Evolutionary conservation across 139 green algal genomes (phyloP).

Genomic region (Marvania coccoides): DNA sequence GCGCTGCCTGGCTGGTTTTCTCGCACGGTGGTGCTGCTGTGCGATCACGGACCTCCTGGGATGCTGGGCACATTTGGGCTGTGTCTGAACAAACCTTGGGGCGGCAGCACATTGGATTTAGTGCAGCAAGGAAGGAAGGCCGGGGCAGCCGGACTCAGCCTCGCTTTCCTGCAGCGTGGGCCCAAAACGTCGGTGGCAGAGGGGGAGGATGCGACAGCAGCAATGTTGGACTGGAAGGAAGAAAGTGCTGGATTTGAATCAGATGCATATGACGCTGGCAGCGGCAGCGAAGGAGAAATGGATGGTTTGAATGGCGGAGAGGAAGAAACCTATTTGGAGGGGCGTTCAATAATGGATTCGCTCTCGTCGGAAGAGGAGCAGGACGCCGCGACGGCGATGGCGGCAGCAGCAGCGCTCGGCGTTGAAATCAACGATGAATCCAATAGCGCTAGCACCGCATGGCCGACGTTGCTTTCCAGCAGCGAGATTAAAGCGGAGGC

Average conservation of each 20-base stretch:
- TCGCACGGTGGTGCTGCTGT: slow-evolving; percentile 10
- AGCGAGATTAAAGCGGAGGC: too few species aligned
- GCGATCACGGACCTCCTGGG: neutral
- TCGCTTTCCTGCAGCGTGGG: too few species aligned
- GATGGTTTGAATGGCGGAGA: neutral
- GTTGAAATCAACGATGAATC: too few species aligned
- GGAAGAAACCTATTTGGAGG: too few species aligned
- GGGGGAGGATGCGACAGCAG: neutral
- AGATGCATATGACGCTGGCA: neutral
- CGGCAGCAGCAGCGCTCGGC: too few species aligned
- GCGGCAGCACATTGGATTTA: slow-evolving; percentile 3
- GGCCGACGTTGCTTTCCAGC: too few species aligned
- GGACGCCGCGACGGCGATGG: too few species aligned
- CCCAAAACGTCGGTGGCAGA: neutral
- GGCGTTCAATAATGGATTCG: too few species aligned
- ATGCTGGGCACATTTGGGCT: neutral
- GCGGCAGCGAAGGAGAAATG: neutral
- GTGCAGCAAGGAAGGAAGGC: neutral
- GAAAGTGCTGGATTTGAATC: too few species aligned
- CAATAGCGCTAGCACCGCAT: too few species aligned
- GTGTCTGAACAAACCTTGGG: slow-evolving; percentile 12
- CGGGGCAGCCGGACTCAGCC: neutral
- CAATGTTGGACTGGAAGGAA: too few species aligned
- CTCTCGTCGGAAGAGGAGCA: too few species aligned
- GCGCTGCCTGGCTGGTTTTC: neutral